Conservation (phyloP, 345 rosid species). For the Lenwebbia sp. region DNA sequence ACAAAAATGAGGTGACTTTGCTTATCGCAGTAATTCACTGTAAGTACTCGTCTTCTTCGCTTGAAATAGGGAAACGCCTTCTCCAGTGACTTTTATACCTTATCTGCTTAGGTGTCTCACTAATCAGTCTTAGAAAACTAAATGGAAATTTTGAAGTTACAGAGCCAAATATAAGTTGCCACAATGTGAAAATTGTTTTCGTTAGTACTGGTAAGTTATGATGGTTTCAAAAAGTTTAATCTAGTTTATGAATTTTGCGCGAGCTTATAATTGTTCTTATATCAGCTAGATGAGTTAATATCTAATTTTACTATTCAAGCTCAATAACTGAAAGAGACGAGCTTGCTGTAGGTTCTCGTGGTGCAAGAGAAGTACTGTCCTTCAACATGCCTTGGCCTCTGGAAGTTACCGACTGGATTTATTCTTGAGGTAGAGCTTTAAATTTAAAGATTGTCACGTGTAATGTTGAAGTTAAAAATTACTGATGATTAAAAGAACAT, state of each 20-base stretch:
- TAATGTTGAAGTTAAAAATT: background rate
- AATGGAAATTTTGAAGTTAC: background rate
- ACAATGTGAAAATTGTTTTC: background rate
- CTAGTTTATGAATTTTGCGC: background rate
- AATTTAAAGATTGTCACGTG: background rate
- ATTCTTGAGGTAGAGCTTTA: slow-evolving; percentile 49
- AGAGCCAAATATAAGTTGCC: background rate
- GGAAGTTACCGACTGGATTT: slow-evolving; percentile 97
- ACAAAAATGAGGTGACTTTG: slow-evolving; percentile 50
- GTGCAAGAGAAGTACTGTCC: slow-evolving; percentile 84
- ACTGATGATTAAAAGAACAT: background rate
- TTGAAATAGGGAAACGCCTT: background rate
- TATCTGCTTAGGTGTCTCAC: background rate
- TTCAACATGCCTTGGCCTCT: slow-evolving; percentile 41
- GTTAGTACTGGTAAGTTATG: background rate
- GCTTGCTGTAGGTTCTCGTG: slow-evolving; percentile 66
- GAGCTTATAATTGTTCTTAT: background rate
- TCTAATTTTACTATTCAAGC: background rate
- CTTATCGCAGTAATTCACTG: background rate
- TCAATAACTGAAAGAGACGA: background rate
- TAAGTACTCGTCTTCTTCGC: background rate
- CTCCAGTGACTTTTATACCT: background rate
- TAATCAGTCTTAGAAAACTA: background rate
- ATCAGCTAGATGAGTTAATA: background rate
- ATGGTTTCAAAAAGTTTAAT: background rate